Conservation (phyloP, 352 stramenopile genomes). For the Paralagenidium karlingii region DNA sequence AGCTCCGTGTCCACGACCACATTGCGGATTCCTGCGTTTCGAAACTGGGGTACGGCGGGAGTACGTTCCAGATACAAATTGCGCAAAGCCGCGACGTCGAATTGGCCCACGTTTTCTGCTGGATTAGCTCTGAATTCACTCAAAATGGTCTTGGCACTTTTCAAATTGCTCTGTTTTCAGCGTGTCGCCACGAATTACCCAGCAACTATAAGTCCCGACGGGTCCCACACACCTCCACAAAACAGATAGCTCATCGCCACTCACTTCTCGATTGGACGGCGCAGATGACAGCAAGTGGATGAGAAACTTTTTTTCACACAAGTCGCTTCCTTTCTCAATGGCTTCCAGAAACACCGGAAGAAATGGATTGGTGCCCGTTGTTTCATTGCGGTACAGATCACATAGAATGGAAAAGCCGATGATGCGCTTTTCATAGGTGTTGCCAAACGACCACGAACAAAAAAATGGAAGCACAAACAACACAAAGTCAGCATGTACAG, state of each 20-base stretch:
- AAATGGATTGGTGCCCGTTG: conserved; percentile 72
- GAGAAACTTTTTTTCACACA: conserved; percentile 72
- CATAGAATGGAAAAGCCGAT: conserved; percentile 79
- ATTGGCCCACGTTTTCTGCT: conserved; percentile 19
- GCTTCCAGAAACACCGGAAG: conserved; percentile 77
- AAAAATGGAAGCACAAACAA: background rate
- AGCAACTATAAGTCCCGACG: too few relatives aligned
- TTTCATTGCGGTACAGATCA: conserved; percentile 76
- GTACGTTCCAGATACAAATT: conserved; percentile 65
- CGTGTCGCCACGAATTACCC: too few relatives aligned
- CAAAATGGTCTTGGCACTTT: conserved; percentile 61
- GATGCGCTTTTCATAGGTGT: too few relatives aligned
- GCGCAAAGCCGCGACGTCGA: conserved; percentile 53
- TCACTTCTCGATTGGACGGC: conserved; percentile 32
- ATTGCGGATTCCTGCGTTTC: conserved; percentile 59
- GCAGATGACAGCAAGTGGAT: conserved; percentile 42
- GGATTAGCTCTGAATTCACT: conserved; percentile 43
- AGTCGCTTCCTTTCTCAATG: conserved; percentile 55
- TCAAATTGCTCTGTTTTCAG: conserved; percentile 26
- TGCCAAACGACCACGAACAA: background rate
- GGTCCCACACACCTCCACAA: background rate
- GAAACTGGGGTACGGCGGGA: conserved; percentile 62
- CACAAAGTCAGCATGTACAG: background rate
- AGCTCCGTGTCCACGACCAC: conserved; percentile 71
- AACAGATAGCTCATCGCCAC: conserved; percentile 1